Evolutionary conservation across 2,329 filamentous ascomycete genomes (phyloP).

Genomic region (Paecilomyces fulvus): DNA sequence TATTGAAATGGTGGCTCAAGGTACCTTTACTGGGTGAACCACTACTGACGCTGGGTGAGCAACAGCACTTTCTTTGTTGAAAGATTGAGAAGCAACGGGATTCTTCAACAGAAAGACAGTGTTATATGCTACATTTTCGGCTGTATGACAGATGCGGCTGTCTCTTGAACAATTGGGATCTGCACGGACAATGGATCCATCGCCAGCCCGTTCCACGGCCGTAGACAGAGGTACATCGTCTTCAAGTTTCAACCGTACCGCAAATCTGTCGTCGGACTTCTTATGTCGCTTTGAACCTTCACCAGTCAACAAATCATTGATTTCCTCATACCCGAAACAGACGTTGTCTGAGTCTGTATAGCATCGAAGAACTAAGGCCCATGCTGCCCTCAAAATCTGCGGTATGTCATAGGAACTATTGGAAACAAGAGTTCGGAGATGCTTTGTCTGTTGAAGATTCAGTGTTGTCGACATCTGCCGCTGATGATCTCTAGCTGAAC

Average conservation of each 20-base stretch:
- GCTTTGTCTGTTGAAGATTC: slow-evolving; percentile 19
- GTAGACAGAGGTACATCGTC: slow-evolving; percentile 15
- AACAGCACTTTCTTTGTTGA: slow-evolving; percentile 1
- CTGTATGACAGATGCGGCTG: neutral
- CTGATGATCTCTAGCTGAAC: slow-evolving; percentile 18
- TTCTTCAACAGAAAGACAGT: neutral
- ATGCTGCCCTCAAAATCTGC: slow-evolving; percentile 32
- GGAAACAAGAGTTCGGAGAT: slow-evolving; percentile 4
- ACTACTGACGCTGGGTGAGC: slow-evolving; percentile 18
- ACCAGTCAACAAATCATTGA: slow-evolving; percentile 9
- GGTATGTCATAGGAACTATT: slow-evolving; percentile 3
- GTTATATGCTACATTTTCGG: neutral
- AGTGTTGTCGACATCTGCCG: slow-evolving; percentile 29
- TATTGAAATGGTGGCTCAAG: slow-evolving; percentile 1
- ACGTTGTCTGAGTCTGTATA: slow-evolving; percentile 42
- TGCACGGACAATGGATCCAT: neutral
- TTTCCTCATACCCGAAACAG: slow-evolving; percentile 36
- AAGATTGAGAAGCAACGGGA: neutral
- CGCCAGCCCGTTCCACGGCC: neutral
- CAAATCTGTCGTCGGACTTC: slow-evolving; percentile 10
- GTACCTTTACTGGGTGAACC: slow-evolving; percentile 26
- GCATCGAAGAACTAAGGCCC: slow-evolving; percentile 38
- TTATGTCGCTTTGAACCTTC: slow-evolving; percentile 9
- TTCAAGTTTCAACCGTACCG: slow-evolving; percentile 19
- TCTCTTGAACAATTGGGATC: neutral